Conservation (phyloP, 108 stramenopile genomes). For the Fistulifera pelliculosa region DNA sequence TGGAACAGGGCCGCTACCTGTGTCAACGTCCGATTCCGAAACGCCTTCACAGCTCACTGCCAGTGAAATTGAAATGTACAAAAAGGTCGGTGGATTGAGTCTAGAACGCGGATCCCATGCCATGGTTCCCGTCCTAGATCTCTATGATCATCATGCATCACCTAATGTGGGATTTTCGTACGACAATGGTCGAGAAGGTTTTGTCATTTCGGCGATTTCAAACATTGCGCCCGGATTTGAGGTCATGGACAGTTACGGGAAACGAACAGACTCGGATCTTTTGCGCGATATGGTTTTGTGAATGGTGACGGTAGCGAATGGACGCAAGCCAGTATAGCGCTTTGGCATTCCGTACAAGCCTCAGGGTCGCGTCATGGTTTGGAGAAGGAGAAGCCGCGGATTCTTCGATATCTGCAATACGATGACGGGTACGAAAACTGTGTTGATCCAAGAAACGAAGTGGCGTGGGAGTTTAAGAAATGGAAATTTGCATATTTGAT, state of each 20-base stretch:
- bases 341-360: slow-evolving; percentile 53
- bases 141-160: slow-evolving; percentile 73
- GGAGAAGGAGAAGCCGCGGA: slow-evolving; percentile 14
- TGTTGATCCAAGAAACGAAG: slow-evolving; percentile 5
- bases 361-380: slow-evolving; percentile 26
- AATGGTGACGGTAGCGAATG: slow-evolving; percentile 71
- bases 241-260: slow-evolving; percentile 63
- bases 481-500: slow-evolving; percentile 55
- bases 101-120: slow-evolving; percentile 39
- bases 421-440: slow-evolving; percentile 77
- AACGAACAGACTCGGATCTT: slow-evolving; percentile 57
- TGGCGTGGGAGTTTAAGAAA: slow-evolving; percentile 43
- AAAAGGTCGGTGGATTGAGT: slow-evolving; percentile 10
- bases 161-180: slow-evolving; percentile 57
- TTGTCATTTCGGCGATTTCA: slow-evolving; percentile 34
- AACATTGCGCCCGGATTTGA: slow-evolving; percentile 20
- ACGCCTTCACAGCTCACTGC: too few species aligned
- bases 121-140: slow-evolving; percentile 73
- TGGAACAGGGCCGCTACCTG: slow-evolving; percentile 35
- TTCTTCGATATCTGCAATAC: slow-evolving; percentile 55
- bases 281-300: slow-evolving; percentile 76
- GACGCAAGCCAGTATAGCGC: slow-evolving; percentile 46
- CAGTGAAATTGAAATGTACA: slow-evolving; percentile 23
- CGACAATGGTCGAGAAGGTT: slow-evolving; percentile 32
- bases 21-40: slow-evolving; percentile 7